Evolutionary conservation across 2,329 filamentous ascomycete genomes (phyloP).

Genomic region (Aureobasidium mangrovei): DNA sequence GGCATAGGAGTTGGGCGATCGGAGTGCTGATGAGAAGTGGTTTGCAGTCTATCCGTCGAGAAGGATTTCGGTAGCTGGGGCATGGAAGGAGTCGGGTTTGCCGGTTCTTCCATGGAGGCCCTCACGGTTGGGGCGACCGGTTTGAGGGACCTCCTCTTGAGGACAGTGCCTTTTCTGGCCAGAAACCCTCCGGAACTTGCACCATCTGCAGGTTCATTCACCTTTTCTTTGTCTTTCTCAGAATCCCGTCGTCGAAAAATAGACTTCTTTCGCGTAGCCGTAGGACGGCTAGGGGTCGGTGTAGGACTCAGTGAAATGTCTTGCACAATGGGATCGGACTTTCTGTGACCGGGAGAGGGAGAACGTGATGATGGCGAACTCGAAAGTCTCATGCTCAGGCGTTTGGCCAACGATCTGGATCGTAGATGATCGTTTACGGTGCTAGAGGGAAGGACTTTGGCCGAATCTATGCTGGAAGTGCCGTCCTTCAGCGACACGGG

Average conservation of each 20-base stretch:
- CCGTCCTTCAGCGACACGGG: constrained; percentile 12
- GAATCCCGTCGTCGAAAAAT: constrained; percentile 7
- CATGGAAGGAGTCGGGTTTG: constrained; percentile 26
- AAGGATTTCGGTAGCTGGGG: constrained; percentile 40
- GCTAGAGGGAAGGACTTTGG: constrained; percentile 6
- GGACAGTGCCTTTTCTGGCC: constrained; percentile 18
- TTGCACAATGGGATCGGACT: neutral
- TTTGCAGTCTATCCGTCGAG: constrained; percentile 39
- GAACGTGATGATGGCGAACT: constrained; percentile 12
- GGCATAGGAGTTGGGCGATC: constrained; percentile 36
- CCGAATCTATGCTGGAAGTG: constrained; percentile 11
- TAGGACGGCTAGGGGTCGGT: neutral
- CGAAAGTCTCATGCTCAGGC: constrained; percentile 15
- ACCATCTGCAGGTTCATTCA: neutral
- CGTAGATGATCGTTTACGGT: neutral
- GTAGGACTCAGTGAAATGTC: neutral
- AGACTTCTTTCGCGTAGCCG: neutral
- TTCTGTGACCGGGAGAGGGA: constrained; percentile 12
- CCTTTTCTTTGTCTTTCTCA: neutral
- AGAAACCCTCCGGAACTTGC: constrained; percentile 5
- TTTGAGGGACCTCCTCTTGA: constrained; percentile 16
- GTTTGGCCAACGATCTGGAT: constrained; percentile 11
- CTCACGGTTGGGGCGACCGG: neutral
- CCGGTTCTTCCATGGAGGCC: constrained; percentile 10
- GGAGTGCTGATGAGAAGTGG: constrained; percentile 26